Base-by-base conservation (phyloP, 352 stramenopile genomes). In the Globisporangium parvum region DNA sequence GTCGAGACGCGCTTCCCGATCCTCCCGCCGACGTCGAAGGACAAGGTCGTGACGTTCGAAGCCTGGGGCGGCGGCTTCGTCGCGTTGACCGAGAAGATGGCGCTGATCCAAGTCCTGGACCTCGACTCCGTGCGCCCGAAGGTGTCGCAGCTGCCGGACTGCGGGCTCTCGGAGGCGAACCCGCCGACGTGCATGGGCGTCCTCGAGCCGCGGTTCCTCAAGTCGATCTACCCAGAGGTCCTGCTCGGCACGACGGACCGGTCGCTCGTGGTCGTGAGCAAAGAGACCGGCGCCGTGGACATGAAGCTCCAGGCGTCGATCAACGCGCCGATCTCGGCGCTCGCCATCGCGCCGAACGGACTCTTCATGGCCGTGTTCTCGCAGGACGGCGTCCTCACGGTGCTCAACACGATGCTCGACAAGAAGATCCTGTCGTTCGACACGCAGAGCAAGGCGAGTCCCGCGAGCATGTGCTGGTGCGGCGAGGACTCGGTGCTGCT, bases 291-390 rank as follows among this genome's bases (percentile, higher is more conserved):
- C 42, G 71, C 71, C 23, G 63, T 80, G 28, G 84, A 93, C 41
- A 91, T 91, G 85, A 78, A 91, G 66, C 82, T 98, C 23, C 76
- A 80, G 42, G 76, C 87, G 3, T 84, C 74, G 10, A 79, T 96
- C 50, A 72, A 74, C 28, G 85, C 93, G 44, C 90, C 93, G 18
- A 97, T 98, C 66, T 92, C 94, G 17, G 81, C 82, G 37, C 96
- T 98, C 60, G 78, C 85, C 0, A 94, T 98, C 66, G 93, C 93
- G 20, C 93, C 93, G 2, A 98, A 98, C 66, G 94, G 94, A 39
- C 79, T 95, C 51, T 98, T 98, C 61, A 87, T 98, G 73, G 93
- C 95, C n/a, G 89, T 96, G 50, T 98, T 98, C 62, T 95, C 91
- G 9, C 87, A 96, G 56, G 84, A 96, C 51, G 93, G 91, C 9